Base-by-base conservation (phyloP, 352 stramenopile species). In the Sclerospora graminicola region DNA sequence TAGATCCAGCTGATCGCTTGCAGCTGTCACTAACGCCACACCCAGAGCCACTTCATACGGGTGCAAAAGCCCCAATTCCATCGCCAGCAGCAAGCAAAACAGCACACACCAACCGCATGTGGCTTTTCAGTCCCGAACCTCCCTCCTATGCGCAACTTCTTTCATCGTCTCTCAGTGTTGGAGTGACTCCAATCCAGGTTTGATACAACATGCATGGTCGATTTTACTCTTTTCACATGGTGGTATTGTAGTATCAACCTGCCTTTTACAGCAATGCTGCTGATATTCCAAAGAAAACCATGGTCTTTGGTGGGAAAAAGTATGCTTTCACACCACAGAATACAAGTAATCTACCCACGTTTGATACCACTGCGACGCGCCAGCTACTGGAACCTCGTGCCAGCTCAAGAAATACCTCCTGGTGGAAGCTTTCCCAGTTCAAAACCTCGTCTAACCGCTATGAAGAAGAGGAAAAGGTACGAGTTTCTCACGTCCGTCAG, bases 251-350 rank as follows among this genome's bases (percentile, higher is more conserved):
- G 81, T 66, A 84, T 40, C 48, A 56, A 48, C 27, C 48, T 19
- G 76, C 70, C 1, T 76, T 66, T 43, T 93, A 83, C 33, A 82
- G 72, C 21, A 53, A 60, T 9, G 29, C 41, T 10, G 40, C 48
- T 4, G 76, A 93, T 48, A 81, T 88, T 13, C 78, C 81, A 9
- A 63, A 74, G 0, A 86, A 87, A 51, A 42, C 74, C 2, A 63
- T 90, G 37, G 44, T 89, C 5, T 93, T 88, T 57, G 79, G 71
- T 30, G 78, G 81, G 5, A 65, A 75, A 28, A 83, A 81, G 26
- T 84, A 85, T 31, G 48, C 69, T 15, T 86, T 92, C 54, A 42
- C 43, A 5, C 51, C 62, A 1, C 54, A 57, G 0, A 65, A 61
- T 45, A 24, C 63, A 5, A 52, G 19, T 1, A 58, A 81, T 37